phyloP scores from a whole-genome alignment of 805 yeast species.

The Candida koratica region DNA sequence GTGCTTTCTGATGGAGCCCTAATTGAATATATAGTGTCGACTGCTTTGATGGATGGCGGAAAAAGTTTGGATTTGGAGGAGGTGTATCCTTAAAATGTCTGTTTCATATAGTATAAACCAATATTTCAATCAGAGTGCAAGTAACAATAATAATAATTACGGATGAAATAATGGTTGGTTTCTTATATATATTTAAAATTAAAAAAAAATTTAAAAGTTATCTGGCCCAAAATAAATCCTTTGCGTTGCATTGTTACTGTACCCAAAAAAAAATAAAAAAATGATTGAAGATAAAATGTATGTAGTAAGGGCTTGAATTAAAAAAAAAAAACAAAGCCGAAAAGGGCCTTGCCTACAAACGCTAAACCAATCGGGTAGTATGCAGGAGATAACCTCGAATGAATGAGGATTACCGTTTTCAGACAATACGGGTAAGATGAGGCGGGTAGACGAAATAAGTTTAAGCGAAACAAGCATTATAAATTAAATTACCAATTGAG shows the following conservation, averaged over 20 bases:
- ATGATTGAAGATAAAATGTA: neutral
- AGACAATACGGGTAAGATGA: neutral
- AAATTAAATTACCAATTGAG: conserved; percentile 3
- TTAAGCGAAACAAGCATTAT: conserved; percentile 4
- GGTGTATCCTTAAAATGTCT: neutral
- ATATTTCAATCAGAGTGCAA: neutral
- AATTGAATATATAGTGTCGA: too few species aligned
- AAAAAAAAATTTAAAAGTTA: conserved; percentile 6
- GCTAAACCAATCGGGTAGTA: too few species aligned
- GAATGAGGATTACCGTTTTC: conserved; percentile 1
- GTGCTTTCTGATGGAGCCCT: neutral
- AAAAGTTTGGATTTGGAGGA: too few species aligned
- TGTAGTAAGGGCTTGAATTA: conserved; percentile 1
- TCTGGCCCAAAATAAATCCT: conserved; percentile 3
- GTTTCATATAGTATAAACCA: neutral
- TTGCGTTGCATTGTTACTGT: neutral
- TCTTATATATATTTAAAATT: conserved; percentile 2
- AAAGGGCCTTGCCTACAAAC: conserved; percentile 4
- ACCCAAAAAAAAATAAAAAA: conserved; percentile 4
- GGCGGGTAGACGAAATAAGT: conserved; percentile 4
- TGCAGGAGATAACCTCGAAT: neutral
- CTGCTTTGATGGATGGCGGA: too few species aligned
- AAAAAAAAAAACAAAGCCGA: conserved; percentile 7
- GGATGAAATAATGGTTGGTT: neutral
- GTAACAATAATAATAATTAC: neutral